phyloP scores from a whole-genome alignment of 345 rosid species.

The Populus davidiana region DNA sequence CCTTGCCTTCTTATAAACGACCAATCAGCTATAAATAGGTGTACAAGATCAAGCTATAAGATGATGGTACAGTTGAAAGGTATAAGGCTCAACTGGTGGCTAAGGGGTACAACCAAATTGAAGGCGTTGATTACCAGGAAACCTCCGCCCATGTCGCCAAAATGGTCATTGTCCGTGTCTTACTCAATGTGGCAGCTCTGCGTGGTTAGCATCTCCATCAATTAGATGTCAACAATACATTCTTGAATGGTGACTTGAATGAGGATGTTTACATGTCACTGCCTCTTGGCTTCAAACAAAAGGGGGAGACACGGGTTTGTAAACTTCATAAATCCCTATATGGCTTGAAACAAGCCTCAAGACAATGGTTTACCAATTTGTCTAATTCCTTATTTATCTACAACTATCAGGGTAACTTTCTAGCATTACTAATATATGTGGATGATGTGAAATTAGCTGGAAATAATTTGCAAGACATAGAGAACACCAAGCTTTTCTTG shows the following conservation, averaged over 20 bases:
- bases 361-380: neutral
- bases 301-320: neutral
- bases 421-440: neutral
- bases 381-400: neutral
- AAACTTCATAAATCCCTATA: neutral
- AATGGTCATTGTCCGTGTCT: no score
- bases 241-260: neutral
- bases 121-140: neutral
- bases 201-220: neutral
- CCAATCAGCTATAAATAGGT: neutral
- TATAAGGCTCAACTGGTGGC: rapidly evolving
- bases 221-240: neutral
- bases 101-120: neutral
- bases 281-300: neutral
- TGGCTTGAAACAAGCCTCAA: neutral
- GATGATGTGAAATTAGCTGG: neutral
- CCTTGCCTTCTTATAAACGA: neutral
- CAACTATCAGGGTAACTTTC: neutral
- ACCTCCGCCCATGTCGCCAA: neutral
- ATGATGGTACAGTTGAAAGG: neutral
- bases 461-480: neutral
- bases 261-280: neutral
- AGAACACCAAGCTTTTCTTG: no score
- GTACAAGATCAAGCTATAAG: no score
- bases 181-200: neutral